Conservation (phyloP, 495 filamentous ascomycete genomes). For the Cenococcum geophilum region DNA sequence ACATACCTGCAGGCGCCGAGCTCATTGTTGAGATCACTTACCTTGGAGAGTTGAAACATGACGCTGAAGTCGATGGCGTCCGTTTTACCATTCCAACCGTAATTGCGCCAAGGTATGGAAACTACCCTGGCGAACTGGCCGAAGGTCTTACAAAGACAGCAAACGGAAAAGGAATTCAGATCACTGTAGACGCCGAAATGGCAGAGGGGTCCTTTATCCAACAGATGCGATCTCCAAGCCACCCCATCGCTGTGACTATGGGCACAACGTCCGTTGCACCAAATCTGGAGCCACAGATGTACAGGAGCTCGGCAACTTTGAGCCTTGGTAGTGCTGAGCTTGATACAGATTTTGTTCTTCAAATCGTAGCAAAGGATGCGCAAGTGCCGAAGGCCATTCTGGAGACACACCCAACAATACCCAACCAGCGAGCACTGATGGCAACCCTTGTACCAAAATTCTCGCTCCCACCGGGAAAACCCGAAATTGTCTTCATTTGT, state of each 20-base stretch:
- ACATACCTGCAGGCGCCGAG: conserved; percentile 49
- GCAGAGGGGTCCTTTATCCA: conserved; percentile 50
- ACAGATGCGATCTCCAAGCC: conserved; percentile 57
- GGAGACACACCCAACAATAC: conserved; percentile 55
- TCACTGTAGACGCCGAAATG: conserved; percentile 54
- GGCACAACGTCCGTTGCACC: conserved; percentile 49
- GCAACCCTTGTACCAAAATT: conserved; percentile 62
- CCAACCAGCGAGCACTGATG: conserved; percentile 59
- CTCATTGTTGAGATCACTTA: conserved; percentile 57
- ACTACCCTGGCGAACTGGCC: conserved; percentile 35
- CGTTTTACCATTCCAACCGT: conserved; percentile 61
- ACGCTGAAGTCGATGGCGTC: conserved; percentile 55
- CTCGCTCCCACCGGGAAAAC: conserved; percentile 45
- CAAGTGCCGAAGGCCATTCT: conserved; percentile 55
- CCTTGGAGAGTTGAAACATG: conserved; percentile 61
- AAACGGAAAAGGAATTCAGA: conserved; percentile 44
- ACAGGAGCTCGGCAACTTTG: conserved; percentile 56
- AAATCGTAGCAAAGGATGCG: conserved; percentile 50
- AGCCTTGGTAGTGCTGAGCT: conserved; percentile 45
- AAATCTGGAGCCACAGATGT: conserved; percentile 45
- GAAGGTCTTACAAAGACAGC: conserved; percentile 22
- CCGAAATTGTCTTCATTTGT: conserved; percentile 65
- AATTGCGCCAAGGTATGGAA: conserved; percentile 62
- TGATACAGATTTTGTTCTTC: conserved; percentile 49
- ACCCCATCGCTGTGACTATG: conserved; percentile 57